Percentiles rank a stretch among this genome's conserved stretches.
These are phyloP conservation scores for Brasilioporus rufonigricans DNA, from an alignment of 768 basidiomycete species.

Conservation along the genomic window DNA sequence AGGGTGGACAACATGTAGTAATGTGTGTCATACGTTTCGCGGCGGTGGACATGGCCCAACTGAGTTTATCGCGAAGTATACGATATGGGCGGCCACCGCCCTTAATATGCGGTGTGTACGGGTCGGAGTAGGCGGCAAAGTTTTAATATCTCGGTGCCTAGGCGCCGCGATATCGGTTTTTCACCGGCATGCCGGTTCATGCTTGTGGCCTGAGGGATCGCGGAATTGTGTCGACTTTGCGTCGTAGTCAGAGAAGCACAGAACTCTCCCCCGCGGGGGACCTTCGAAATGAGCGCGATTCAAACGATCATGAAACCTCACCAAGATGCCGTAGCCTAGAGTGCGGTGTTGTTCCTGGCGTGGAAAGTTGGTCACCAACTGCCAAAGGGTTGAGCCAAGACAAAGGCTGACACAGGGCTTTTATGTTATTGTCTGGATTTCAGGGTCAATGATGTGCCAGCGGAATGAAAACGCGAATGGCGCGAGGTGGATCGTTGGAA, in stretches of 20 bases:
- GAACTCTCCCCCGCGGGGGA: not conserved
- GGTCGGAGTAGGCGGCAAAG: not conserved
- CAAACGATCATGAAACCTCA: not conserved
- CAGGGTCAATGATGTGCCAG: not conserved
- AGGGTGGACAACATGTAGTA: not conserved
- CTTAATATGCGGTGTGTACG: constrained; percentile 5
- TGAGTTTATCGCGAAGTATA: not conserved
- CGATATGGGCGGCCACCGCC: not conserved
- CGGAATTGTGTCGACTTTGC: not conserved
- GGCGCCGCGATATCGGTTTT: not conserved
- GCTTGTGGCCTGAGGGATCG: not conserved
- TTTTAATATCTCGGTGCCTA: constrained; percentile 13
- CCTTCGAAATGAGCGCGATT: not conserved
- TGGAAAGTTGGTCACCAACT: not conserved
- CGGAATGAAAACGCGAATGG: not conserved
- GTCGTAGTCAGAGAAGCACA: not conserved
- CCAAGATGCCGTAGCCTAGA: not conserved
- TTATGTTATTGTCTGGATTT: not conserved
- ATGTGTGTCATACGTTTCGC: not conserved
- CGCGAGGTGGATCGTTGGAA: constrained; percentile 2
- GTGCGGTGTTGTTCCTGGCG: not conserved
- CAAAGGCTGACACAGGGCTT: too few relatives aligned
- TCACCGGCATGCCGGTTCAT: not conserved
- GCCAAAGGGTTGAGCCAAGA: too few relatives aligned
- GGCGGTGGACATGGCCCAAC: not conserved